Base-by-base conservation (phyloP, 768 basidiomycete genomes). In the Podaxis mareebaensis region DNA sequence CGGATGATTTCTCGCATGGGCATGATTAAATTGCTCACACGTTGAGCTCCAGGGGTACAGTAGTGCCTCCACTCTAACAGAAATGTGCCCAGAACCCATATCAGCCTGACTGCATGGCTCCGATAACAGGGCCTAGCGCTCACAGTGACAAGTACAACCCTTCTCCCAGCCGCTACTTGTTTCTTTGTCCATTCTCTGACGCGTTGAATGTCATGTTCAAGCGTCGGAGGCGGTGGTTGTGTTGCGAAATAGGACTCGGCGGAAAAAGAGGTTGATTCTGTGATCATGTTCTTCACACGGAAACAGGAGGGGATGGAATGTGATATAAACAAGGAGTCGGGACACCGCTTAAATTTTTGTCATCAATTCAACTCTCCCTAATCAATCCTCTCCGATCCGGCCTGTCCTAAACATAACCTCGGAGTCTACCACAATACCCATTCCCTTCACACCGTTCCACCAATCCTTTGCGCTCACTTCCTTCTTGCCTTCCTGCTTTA, bases 11-110 rank as follows among this genome's bases (percentile, higher is more conserved):
- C 44, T 56, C 73, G 69, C 66, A 58, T 48, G 39, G 63, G 67
- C 60, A 70, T 61, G 67, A 63, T 63, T 67, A 62, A 73, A 71
- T 64, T 62, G 81, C 96, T 88, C 83, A 98, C 97, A 98, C 95
- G 72, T 99, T 99, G 81, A 95, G 92, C 81, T 99, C 97, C 64
- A 99, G 79, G 2, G 96, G 96, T 6, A 99, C 96, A 1, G 96
- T 99, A 17, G 97, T 99, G 64, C 97, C 96, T 60, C 96, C 97
- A 73, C 96, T 98, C 97, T 99, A 64, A 33, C 8, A 33, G 8
- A 33, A 58, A 33, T 6, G 7, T 20, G 20, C 6, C 44, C 17
- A 20, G 33, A n/a, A 33, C 15, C 70, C 40, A 63, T 56, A 46
- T 61, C 49, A 48, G 55, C 15, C 53, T 36, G 7, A 28, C 52